A percentile compares a stretch with the other conserved stretches of the same genome.
These are phyloP conservation scores for Conringia planisiliqua DNA, from an alignment of 345 rosid species.

Conservation along the genomic window DNA sequence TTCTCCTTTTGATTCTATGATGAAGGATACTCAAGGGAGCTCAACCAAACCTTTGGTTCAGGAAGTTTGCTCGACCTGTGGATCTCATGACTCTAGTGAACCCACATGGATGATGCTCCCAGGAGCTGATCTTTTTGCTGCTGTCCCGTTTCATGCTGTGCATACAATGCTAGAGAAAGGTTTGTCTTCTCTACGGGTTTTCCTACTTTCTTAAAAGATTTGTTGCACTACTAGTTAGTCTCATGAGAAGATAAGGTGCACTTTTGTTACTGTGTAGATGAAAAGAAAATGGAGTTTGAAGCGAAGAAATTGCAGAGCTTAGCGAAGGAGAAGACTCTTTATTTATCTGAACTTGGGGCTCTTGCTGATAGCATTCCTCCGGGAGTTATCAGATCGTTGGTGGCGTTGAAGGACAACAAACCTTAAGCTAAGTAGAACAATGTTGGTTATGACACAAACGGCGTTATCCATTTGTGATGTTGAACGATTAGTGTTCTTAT, in stretches of 20 bases:
- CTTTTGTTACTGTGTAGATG: not conserved
- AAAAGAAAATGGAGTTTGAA: slow-evolving; percentile 27
- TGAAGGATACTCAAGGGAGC: slow-evolving; percentile 50
- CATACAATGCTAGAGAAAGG: slow-evolving; percentile 79
- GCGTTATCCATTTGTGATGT: not conserved
- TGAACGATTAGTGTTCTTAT: not conserved
- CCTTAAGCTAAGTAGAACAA: slow-evolving; percentile 2
- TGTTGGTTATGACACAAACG: not conserved
- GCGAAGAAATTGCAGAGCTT: slow-evolving; percentile 68
- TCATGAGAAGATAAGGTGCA: not conserved
- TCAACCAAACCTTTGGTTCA: slow-evolving; percentile 53
- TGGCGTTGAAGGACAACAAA: slow-evolving; percentile 61
- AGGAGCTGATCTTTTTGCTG: slow-evolving; percentile 70
- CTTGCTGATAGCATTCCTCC: slow-evolving; percentile 71
- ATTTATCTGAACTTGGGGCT: slow-evolving; percentile 65
- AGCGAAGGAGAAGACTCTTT: slow-evolving; percentile 65
- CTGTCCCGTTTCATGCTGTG: slow-evolving; percentile 73
- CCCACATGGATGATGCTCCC: slow-evolving; percentile 80
- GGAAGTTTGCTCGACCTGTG: slow-evolving; percentile 69
- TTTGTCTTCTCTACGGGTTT: slow-evolving; percentile 1
- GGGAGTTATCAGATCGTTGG: slow-evolving; percentile 63
- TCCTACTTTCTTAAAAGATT: not conserved
- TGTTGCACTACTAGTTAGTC: not conserved
- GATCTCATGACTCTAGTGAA: slow-evolving; percentile 62
- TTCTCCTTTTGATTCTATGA: slow-evolving; percentile 66